A percentile compares a stretch with the other conserved stretches of the same genome.
Evolutionary conservation across 2,329 filamentous ascomycete genomes (phyloP).

Genomic region (Hypoxylon sp.): DNA sequence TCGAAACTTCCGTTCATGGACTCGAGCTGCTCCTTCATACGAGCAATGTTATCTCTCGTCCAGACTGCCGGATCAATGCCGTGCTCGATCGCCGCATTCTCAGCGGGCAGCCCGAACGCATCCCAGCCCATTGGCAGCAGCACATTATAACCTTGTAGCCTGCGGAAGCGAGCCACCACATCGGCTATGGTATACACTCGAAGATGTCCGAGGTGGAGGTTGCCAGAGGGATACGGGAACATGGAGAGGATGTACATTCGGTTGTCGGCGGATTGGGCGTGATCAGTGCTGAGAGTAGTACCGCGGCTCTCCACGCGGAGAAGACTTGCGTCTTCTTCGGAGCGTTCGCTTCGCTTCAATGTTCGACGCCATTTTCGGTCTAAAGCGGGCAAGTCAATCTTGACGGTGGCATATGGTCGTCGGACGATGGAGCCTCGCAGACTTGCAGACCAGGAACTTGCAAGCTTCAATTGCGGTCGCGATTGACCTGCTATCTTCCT

Average conservation of each 20-base stretch:
- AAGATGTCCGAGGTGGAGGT: slow-evolving; percentile 86
- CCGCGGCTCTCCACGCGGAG: slow-evolving; percentile 1
- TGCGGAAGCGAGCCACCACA: slow-evolving; percentile 81
- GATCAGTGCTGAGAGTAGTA: slow-evolving; percentile 23
- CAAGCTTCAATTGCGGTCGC: slow-evolving; percentile 40
- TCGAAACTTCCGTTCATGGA: slow-evolving; percentile 86
- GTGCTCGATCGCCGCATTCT: slow-evolving; percentile 89
- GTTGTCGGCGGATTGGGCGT: slow-evolving; percentile 45
- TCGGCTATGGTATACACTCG: slow-evolving; percentile 93
- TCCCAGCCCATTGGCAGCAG: slow-evolving; percentile 96
- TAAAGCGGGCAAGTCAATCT: slow-evolving; percentile 61
- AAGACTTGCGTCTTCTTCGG: slow-evolving; percentile 5
- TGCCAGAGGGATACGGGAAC: slow-evolving; percentile 93
- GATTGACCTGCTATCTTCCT: slow-evolving; percentile 43
- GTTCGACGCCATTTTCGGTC: slow-evolving; percentile 65
- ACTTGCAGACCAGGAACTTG: slow-evolving; percentile 20
- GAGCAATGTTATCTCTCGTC: slow-evolving; percentile 83
- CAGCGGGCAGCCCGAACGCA: slow-evolving; percentile 89
- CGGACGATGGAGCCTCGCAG: slow-evolving; percentile 19
- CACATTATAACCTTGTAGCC: slow-evolving; percentile 79
- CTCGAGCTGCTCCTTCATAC: slow-evolving; percentile 85
- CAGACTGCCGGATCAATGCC: slow-evolving; percentile 82
- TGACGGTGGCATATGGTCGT: slow-evolving; percentile 41
- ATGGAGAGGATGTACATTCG: slow-evolving; percentile 83
- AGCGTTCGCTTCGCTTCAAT: slow-evolving; percentile 54